phyloP scores from a whole-genome alignment of 805 yeast genomes.

The Cyberlindnera sargentensis region DNA sequence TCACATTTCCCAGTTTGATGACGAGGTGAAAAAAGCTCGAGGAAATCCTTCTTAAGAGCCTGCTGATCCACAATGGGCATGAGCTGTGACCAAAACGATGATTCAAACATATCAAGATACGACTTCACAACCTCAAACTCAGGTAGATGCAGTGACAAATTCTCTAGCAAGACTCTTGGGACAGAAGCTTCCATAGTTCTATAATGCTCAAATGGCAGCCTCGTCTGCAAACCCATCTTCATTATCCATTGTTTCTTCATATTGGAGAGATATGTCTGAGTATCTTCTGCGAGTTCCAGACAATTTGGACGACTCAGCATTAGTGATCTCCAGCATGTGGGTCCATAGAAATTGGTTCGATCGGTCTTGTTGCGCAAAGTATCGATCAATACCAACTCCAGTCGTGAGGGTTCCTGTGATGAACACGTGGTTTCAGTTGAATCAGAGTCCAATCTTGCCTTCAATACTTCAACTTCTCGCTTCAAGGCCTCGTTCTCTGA shows the following conservation, averaged over 20 bases:
- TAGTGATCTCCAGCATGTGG: conserved; percentile 18
- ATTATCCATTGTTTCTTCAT: conserved; percentile 18
- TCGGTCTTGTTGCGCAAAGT: not conserved
- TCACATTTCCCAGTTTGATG: conserved; percentile 2
- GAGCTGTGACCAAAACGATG: conserved; percentile 12
- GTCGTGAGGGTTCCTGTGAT: no score
- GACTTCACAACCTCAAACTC: conserved; percentile 10
- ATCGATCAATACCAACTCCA: no score
- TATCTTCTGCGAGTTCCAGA: conserved; percentile 8
- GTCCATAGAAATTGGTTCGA: conserved; percentile 14
- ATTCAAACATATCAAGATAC: conserved; percentile 10
- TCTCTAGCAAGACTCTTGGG: conserved; percentile 9
- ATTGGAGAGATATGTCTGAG: conserved; percentile 10
- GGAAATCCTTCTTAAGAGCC: conserved; percentile 13
- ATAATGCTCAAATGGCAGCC: conserved; percentile 4
- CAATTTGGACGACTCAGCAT: conserved; percentile 2
- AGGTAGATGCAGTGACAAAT: conserved; percentile 15
- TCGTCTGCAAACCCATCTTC: conserved; percentile 8
- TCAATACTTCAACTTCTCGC: no score
- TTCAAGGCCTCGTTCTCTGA: no score
- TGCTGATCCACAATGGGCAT: conserved; percentile 13
- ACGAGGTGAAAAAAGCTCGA: conserved; percentile 7
- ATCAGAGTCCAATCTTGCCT: no score
- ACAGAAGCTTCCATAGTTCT: conserved; percentile 3
- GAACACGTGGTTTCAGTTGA: no score